These are phyloP conservation scores for Rhodotorula sp. DNA, from an alignment of 1,284 basidiomycete genomes.

Conservation along the genomic window DNA sequence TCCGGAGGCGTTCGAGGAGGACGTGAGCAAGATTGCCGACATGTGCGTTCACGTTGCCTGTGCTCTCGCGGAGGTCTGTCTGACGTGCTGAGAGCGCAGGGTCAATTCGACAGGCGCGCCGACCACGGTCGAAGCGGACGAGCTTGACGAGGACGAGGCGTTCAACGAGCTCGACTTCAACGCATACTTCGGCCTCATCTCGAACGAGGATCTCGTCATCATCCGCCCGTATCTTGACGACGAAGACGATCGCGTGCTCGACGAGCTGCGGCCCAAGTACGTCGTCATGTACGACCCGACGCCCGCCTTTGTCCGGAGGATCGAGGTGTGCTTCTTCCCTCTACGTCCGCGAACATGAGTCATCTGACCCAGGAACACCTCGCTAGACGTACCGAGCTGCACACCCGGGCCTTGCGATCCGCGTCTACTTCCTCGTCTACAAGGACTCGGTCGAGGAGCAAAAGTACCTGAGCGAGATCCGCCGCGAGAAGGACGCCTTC, in stretches of 20 bases:
- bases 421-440: conserved; percentile 97
- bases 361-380: fast-evolving
- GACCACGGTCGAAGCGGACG: conserved; percentile 7
- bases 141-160: conserved; percentile 11
- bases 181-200: conserved; percentile 75
- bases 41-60: conserved; percentile 7
- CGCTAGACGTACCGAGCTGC: conserved; percentile 78
- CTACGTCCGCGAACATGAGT: neutral
- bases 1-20: conserved; percentile 57
- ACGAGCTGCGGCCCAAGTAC: conserved; percentile 86
- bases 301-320: conserved; percentile 84
- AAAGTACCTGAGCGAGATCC: conserved; percentile 82
- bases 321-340: conserved; percentile 66
- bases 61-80: neutral
- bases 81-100: neutral
- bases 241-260: conserved; percentile 82
- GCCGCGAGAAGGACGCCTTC: conserved; percentile 92
- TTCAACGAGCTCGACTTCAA: conserved; percentile 63
- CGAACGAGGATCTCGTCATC: conserved; percentile 77
- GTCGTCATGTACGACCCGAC: conserved; percentile 95
- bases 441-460: conserved; percentile 92
- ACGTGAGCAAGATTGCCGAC: conserved; percentile 61
- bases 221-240: conserved; percentile 89
- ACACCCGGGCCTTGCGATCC: conserved; percentile 73
- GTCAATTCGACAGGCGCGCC: conserved; percentile 12